These are phyloP conservation scores for Thermochaetoides dissita DNA, from an alignment of 2,329 filamentous ascomycete genomes.

Conservation along the genomic window DNA sequence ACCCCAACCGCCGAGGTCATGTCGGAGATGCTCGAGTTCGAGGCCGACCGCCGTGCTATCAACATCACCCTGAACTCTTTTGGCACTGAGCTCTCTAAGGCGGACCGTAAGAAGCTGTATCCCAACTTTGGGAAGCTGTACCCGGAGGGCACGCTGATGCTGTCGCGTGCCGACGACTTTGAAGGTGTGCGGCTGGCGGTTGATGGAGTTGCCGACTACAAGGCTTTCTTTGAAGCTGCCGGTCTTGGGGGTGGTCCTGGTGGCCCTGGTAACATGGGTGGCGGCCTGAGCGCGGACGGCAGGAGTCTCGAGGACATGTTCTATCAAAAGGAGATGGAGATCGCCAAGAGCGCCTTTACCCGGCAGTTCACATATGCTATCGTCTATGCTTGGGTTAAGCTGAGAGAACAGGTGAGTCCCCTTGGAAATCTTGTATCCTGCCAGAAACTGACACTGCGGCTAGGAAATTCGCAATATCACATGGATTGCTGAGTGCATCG, in stretches of 20 bases:
- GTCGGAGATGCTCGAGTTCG: conserved; percentile 90
- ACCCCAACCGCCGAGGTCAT: conserved; percentile 90
- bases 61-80: conserved; percentile 99
- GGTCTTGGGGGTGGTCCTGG: conserved; percentile 58
- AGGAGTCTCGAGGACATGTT: conserved; percentile 95
- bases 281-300: conserved; percentile 64
- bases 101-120: conserved; percentile 90
- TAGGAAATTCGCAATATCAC: conserved; percentile 99
- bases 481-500: conserved; percentile 99
- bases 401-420: conserved; percentile 76
- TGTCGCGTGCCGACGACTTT: conserved; percentile 85
- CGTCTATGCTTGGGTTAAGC: conserved; percentile 94
- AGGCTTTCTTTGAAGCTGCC: conserved; percentile 86
- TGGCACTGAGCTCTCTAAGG: conserved; percentile 87
- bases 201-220: conserved; percentile 86
- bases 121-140: conserved; percentile 83
- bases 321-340: conserved; percentile 99
- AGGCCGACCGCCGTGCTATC: conserved; percentile 90
- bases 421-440: not conserved
- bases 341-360: conserved; percentile 89
- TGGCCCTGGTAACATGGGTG: conserved; percentile 71
- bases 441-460: not conserved
- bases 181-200: conserved; percentile 89
- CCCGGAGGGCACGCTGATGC: conserved; percentile 87
- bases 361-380: conserved; percentile 90